Evolutionary conservation across 805 yeast genomes (phyloP).

Genomic region (Wickerhamomyces sydowiorum): DNA sequence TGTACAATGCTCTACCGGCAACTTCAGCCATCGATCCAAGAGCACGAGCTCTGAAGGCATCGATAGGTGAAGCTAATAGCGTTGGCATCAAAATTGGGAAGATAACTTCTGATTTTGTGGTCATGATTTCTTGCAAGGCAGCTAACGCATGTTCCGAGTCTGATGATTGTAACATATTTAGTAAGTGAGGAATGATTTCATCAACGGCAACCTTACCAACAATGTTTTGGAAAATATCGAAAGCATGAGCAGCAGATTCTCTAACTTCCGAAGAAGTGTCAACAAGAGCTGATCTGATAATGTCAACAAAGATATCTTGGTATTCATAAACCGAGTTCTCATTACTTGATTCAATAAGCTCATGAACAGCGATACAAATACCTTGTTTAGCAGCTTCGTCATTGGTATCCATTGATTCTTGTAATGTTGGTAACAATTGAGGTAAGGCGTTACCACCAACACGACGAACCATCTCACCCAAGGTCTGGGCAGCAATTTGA

Average conservation of each 20-base stretch:
- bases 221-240: slow-evolving; percentile 77
- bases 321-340: slow-evolving; percentile 54
- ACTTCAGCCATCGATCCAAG: slow-evolving; percentile 83
- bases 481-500: slow-evolving; percentile 84
- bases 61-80: slow-evolving; percentile 74
- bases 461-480: slow-evolving; percentile 92
- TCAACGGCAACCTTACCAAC: slow-evolving; percentile 86
- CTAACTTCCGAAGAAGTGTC: slow-evolving; percentile 73
- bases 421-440: slow-evolving; percentile 79
- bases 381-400: slow-evolving; percentile 92
- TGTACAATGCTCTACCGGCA: slow-evolving; percentile 78
- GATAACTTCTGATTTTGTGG: slow-evolving; percentile 80
- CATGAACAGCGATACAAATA: slow-evolving; percentile 88
- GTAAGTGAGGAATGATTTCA: slow-evolving; percentile 78
- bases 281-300: slow-evolving; percentile 73
- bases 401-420: slow-evolving; percentile 49
- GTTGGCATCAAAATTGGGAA: slow-evolving; percentile 93
- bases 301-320: slow-evolving; percentile 63
- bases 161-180: slow-evolving; percentile 57
- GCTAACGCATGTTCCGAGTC: slow-evolving; percentile 72
- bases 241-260: slow-evolving; percentile 86
- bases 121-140: slow-evolving; percentile 89
- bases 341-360: slow-evolving; percentile 72
- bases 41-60: slow-evolving; percentile 80
- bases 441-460: slow-evolving; percentile 86